Conservation (phyloP, 352 stramenopile genomes). For the Pythium volutum region DNA sequence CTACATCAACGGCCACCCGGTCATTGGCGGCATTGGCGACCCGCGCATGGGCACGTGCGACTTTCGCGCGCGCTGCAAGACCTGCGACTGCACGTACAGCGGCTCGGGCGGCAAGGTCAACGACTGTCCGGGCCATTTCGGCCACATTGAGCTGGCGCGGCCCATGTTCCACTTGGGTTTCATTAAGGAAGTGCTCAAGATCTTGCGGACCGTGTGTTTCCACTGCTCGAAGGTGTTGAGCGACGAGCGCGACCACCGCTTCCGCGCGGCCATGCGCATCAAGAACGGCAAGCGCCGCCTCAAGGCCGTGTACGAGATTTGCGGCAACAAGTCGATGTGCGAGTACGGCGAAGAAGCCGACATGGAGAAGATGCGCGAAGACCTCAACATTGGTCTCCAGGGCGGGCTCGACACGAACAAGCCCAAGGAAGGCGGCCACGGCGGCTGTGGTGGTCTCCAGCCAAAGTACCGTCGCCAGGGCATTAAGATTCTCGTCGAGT, state of each 20-base stretch:
- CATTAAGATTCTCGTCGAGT: constrained; percentile 95
- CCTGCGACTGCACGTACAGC: constrained; percentile 92
- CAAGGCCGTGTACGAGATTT: constrained; percentile 94
- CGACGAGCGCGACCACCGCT: constrained; percentile 85
- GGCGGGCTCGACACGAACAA: constrained; percentile 82
- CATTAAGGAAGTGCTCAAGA: constrained; percentile 94
- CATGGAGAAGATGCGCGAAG: constrained; percentile 89
- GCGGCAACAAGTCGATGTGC: constrained; percentile 88
- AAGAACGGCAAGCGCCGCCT: constrained; percentile 90
- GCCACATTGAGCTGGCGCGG: constrained; percentile 96
- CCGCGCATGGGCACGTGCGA: constrained; percentile 96
- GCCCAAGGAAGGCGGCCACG: constrained; percentile 75
- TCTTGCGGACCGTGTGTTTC: constrained; percentile 95
- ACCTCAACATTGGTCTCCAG: constrained; percentile 83
- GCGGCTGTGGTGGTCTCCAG: constrained; percentile 82
- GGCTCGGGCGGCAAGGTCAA: constrained; percentile 93
- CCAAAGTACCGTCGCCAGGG: constrained; percentile 96
- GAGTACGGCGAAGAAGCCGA: constrained; percentile 82
- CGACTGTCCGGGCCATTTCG: constrained; percentile 98
- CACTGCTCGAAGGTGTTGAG: constrained; percentile 96
- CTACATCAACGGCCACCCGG: constrained; percentile 92
- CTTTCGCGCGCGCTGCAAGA: constrained; percentile 87
- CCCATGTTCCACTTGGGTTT: constrained; percentile 99
- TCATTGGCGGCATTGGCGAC: constrained; percentile 98
- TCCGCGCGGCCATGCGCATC: constrained; percentile 80